Conservation (phyloP, 2,329 filamentous ascomycete species). For the Trichoderma koningiopsis region DNA sequence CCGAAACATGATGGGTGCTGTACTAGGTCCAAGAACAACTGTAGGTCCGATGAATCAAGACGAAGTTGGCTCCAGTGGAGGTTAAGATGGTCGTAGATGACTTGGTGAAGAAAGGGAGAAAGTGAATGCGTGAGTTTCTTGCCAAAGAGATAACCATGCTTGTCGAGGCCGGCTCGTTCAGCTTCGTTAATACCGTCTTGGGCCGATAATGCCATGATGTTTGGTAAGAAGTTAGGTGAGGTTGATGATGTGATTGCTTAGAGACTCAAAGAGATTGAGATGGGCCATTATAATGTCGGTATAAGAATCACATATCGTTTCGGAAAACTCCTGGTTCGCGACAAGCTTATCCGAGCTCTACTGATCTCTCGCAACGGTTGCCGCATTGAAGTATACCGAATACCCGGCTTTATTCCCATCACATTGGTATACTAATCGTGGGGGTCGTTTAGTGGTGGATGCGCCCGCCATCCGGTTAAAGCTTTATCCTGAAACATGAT, state of each 20-base stretch:
- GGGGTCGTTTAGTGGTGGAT: conserved; percentile 3
- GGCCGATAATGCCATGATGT: not conserved
- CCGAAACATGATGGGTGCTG: conserved; percentile 20
- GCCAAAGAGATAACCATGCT: conserved; percentile 20
- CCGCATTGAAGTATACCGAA: conserved; percentile 13
- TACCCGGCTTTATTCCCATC: not conserved
- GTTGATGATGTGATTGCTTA: not conserved
- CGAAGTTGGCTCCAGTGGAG: conserved; percentile 16
- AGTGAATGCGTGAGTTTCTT: conserved; percentile 20
- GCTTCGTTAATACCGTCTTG: not conserved
- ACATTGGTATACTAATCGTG: not conserved
- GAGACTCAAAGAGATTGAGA: not conserved
- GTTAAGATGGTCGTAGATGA: conserved; percentile 20
- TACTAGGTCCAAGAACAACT: conserved; percentile 3
- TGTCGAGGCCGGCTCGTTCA: conserved; percentile 10
- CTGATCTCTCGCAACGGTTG: not conserved
- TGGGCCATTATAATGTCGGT: not conserved
- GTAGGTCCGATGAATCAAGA: conserved; percentile 14
- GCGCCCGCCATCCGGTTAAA: conserved; percentile 16
- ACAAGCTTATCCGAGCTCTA: not conserved
- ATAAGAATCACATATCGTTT: not conserved
- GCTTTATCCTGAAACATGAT: conserved; percentile 9
- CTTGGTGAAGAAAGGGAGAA: conserved; percentile 19
- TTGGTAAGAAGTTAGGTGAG: not conserved
- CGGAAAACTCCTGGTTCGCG: too few species aligned